Evolutionary conservation across 345 rosid genomes (phyloP).

Genomic region (Pseudoturritis turrita): DNA sequence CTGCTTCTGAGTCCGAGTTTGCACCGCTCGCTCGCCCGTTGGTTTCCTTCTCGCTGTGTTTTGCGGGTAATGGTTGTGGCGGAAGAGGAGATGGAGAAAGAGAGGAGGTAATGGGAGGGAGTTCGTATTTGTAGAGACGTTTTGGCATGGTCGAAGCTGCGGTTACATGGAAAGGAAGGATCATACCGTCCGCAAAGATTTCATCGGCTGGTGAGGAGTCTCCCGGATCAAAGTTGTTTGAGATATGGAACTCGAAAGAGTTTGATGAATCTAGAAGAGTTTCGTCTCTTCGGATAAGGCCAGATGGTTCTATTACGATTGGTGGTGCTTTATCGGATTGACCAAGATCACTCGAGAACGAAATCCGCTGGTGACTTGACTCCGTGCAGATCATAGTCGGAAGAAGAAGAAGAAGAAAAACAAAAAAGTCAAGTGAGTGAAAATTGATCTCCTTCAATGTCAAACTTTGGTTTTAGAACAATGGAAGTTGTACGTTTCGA

Average conservation of each 20-base stretch:
- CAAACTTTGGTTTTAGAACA: not conserved
- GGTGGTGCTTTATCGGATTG: conserved; percentile 32
- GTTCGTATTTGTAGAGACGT: conserved; percentile 23
- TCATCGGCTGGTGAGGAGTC: conserved; percentile 69
- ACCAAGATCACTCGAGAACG: conserved; percentile 54
- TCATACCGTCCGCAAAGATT: conserved; percentile 67
- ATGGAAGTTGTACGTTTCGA: conserved; percentile 2
- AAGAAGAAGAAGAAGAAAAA: not conserved
- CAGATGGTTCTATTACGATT: conserved; percentile 3
- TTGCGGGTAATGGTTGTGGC: conserved; percentile 8
- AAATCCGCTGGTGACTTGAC: conserved; percentile 47
- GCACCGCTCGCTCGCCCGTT: conserved; percentile 11
- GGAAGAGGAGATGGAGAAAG: conserved; percentile 46
- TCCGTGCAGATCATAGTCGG: conserved; percentile 47
- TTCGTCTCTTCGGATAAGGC: conserved; percentile 36
- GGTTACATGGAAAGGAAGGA: conserved; percentile 41
- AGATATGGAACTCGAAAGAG: conserved; percentile 62
- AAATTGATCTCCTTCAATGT: conserved; percentile 9
- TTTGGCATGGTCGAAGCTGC: conserved; percentile 10
- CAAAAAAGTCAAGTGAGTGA: conserved; percentile 8
- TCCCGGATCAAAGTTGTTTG: conserved; percentile 33
- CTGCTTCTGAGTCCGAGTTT: conserved; percentile 34
- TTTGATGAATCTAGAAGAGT: conserved; percentile 41
- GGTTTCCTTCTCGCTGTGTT: conserved; percentile 21
- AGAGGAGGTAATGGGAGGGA: conserved; percentile 32